Evolutionary conservation across 2,329 filamentous ascomycete genomes (phyloP).

Genomic region (Colletotrichum cuscutae): DNA sequence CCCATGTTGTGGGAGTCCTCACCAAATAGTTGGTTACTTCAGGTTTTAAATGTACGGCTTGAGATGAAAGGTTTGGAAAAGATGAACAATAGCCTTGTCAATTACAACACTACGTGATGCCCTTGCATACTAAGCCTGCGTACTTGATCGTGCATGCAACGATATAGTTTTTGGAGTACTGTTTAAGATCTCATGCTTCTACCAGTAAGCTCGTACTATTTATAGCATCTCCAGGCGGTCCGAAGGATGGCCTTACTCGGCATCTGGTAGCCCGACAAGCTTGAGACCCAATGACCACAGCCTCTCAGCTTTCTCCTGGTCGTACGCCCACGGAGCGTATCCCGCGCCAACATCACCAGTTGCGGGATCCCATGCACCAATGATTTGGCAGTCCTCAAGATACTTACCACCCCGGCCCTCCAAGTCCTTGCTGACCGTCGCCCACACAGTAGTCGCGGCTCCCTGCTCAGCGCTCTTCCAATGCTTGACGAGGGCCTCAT

Average conservation of each 20-base stretch:
- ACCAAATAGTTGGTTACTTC: background rate
- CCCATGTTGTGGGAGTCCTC: constrained; percentile 1
- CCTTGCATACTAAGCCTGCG: too few relatives aligned
- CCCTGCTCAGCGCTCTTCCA: constrained; percentile 47
- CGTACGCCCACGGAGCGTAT: constrained; percentile 36
- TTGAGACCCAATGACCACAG: background rate
- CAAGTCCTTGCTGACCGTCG: constrained; percentile 47
- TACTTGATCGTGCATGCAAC: too few relatives aligned
- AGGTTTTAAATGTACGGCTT: too few relatives aligned
- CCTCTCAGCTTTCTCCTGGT: background rate
- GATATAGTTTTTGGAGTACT: too few relatives aligned
- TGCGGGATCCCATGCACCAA: background rate
- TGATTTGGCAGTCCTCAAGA: constrained; percentile 19
- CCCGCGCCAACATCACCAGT: constrained; percentile 18
- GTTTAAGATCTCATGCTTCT: too few relatives aligned
- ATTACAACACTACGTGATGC: too few relatives aligned
- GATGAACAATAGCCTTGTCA: too few relatives aligned
- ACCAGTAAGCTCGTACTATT: too few relatives aligned
- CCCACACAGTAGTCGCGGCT: constrained; percentile 53
- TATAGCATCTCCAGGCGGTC: too few relatives aligned
- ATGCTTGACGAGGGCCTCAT: background rate
- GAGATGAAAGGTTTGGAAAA: too few relatives aligned
- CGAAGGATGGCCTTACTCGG: too few relatives aligned
- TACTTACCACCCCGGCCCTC: constrained; percentile 53
- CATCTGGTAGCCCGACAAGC: background rate